Evolutionary conservation across 2,329 filamentous ascomycete species (phyloP).

Genomic region (Nannizzia gypsea): DNA sequence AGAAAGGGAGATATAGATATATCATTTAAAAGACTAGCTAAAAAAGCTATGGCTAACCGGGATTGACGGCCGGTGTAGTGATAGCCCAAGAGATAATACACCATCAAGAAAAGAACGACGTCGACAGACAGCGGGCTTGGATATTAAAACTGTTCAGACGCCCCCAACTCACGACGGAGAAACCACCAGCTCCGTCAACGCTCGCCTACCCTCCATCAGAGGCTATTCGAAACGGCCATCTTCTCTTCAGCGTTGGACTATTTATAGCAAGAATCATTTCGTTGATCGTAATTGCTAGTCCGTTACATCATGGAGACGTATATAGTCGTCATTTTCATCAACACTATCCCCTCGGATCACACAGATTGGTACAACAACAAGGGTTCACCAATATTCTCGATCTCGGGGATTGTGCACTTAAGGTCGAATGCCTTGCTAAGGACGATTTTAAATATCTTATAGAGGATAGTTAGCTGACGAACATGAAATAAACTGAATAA

Average conservation of each 20-base stretch:
- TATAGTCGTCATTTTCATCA: slow-evolving; percentile 1
- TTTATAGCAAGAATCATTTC: background rate
- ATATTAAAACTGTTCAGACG: background rate
- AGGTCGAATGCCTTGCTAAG: slow-evolving; percentile 97
- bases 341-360: background rate
- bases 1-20: background rate
- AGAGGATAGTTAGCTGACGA: background rate
- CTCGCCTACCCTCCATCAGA: background rate
- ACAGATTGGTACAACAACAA: slow-evolving; percentile 60
- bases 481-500: background rate
- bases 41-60: background rate
- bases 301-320: slow-evolving; percentile 1
- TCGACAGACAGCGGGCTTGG: background rate
- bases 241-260: background rate
- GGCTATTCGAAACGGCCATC: background rate
- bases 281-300: background rate
- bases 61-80: background rate
- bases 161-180: background rate
- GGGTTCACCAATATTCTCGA: slow-evolving; percentile 94
- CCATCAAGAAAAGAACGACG: background rate
- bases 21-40: background rate
- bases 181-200: background rate
- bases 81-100: slow-evolving; percentile 1
- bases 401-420: slow-evolving; percentile 97
- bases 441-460: slow-evolving; percentile 99